Evolutionary conservation across 164 flowering plant species (phyloP).

Genomic region (Sextonia rubra): DNA sequence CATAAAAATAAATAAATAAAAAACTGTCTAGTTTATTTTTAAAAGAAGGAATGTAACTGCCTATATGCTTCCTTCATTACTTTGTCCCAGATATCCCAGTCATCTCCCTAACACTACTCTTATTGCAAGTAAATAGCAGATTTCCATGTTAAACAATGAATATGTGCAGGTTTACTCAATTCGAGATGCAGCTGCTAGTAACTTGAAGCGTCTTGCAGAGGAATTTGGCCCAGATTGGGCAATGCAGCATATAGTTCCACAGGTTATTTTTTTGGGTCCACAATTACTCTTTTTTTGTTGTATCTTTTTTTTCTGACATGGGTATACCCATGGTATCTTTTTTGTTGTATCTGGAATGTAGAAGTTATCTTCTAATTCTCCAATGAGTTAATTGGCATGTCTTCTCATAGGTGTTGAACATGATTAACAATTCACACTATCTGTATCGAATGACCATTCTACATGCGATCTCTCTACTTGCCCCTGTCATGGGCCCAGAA

Average conservation of each 20-base stretch:
- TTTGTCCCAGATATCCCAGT: too few species aligned
- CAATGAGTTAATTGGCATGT: neutral
- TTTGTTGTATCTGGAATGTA: neutral
- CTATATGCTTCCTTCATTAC: too few species aligned
- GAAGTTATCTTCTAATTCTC: neutral
- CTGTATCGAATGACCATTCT: slow-evolving; percentile 86
- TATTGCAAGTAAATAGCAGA: too few species aligned
- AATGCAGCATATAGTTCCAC: slow-evolving; percentile 75
- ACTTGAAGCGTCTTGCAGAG: slow-evolving; percentile 75
- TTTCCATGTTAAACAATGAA: neutral
- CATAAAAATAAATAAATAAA: too few species aligned
- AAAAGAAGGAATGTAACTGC: too few species aligned
- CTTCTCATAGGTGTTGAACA: slow-evolving; percentile 64
- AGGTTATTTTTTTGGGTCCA: slow-evolving; percentile 27
- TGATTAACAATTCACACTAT: slow-evolving; percentile 79
- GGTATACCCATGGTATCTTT: too few species aligned
- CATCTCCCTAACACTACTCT: too few species aligned
- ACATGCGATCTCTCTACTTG: slow-evolving; percentile 77
- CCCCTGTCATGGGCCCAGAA: slow-evolving; percentile 93
- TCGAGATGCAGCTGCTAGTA: slow-evolving; percentile 80
- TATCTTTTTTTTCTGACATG: too few species aligned
- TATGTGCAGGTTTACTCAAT: slow-evolving; percentile 56
- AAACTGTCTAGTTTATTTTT: too few species aligned
- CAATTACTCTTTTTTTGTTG: neutral
- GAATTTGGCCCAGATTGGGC: slow-evolving; percentile 90